Evolutionary conservation across 2,329 filamentous ascomycete species (phyloP).

Genomic region (Fusarium sacchari): DNA sequence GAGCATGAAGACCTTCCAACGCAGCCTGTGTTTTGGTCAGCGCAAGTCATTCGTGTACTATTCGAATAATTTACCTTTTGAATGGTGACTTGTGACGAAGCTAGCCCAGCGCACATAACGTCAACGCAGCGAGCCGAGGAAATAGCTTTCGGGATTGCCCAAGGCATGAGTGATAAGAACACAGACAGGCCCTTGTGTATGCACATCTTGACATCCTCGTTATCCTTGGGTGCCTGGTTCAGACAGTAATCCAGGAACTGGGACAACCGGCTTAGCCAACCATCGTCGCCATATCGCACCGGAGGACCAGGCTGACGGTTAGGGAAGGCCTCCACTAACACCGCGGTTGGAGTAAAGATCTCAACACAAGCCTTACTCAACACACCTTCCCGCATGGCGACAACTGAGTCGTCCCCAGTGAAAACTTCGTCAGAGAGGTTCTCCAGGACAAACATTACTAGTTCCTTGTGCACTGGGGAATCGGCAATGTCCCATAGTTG

Average conservation of each 20-base stretch:
- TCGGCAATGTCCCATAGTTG: constrained; percentile 80
- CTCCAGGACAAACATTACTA: constrained; percentile 89
- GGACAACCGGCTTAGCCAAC: constrained; percentile 85
- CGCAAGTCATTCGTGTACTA: background rate
- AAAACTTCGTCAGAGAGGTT: constrained; percentile 95
- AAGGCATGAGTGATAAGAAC: constrained; percentile 81
- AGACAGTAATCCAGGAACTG: constrained; percentile 79
- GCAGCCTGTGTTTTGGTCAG: constrained; percentile 66
- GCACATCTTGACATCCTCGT: constrained; percentile 74
- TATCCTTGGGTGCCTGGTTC: constrained; percentile 69
- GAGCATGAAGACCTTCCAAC: constrained; percentile 82
- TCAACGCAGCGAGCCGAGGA: constrained; percentile 75
- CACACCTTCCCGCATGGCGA: constrained; percentile 82
- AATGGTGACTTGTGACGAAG: constrained; percentile 74
- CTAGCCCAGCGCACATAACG: constrained; percentile 76
- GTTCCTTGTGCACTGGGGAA: constrained; percentile 76
- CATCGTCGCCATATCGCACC: constrained; percentile 81
- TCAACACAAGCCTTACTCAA: constrained; percentile 92
- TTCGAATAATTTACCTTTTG: constrained; percentile 67
- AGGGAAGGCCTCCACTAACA: constrained; percentile 80
- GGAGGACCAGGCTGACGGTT: constrained; percentile 74
- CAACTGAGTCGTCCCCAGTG: constrained; percentile 86
- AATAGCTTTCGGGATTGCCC: constrained; percentile 88
- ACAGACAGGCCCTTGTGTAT: constrained; percentile 81
- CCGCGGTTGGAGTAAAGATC: constrained; percentile 83